Evolutionary conservation across 441 rosid species (phyloP).

Genomic region (Gossypium davidsonii): DNA sequence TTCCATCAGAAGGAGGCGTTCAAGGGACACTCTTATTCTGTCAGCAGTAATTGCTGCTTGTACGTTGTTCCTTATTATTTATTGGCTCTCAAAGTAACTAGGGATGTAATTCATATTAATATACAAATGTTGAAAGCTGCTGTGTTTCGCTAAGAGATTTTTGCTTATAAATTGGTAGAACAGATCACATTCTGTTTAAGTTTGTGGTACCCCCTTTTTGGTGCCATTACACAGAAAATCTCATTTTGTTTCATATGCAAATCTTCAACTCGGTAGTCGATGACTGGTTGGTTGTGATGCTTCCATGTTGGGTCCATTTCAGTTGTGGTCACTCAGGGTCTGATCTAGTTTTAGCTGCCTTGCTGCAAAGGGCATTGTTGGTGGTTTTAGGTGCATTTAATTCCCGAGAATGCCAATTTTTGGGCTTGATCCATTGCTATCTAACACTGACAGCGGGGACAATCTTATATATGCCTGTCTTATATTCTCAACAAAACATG

Average conservation of each 20-base stretch:
- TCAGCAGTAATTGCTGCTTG: conserved; percentile 91
- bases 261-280: not conserved
- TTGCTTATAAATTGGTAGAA: conserved; percentile 35
- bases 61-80: conserved; percentile 83
- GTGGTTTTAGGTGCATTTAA: not conserved
- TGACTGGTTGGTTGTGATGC: not conserved
- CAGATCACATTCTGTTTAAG: conserved; percentile 18
- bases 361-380: not conserved
- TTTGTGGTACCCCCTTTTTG: not conserved
- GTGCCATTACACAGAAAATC: conserved; percentile 16
- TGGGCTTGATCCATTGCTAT: not conserved
- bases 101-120: conserved; percentile 7
- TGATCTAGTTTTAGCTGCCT: not conserved
- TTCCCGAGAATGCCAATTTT: not conserved
- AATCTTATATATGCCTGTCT: not conserved
- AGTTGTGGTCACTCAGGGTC: conserved; percentile 3
- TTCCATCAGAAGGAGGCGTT: conserved; percentile 71
- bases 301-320: conserved; percentile 1
- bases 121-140: conserved; percentile 16
- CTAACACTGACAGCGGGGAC: not conserved
- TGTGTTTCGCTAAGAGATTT: conserved; percentile 20
- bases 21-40: conserved; percentile 83
- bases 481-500: not conserved
- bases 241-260: not conserved
- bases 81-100: conserved; percentile 83